Evolutionary conservation across 805 yeast species (phyloP), one percentile per base, ranked within the genome.

Genomic region (Candida tallmaniae): DNA sequence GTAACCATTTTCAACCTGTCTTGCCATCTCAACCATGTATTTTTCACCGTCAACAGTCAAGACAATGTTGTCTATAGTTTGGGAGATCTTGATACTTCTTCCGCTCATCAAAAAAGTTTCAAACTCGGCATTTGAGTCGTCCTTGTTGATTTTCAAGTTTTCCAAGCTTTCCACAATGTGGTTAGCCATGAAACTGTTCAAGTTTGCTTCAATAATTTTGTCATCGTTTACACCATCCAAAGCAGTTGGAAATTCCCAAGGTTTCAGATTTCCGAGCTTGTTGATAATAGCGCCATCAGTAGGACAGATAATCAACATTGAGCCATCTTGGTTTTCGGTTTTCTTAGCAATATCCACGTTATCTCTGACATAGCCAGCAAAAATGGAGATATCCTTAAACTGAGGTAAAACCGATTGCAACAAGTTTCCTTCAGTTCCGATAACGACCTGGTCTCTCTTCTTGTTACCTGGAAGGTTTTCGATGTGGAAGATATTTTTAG

Each of bases 171-270:
- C 34, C 25, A 79, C 73, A 19, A 83, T 60, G 54, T 86, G 95
- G 25, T 80, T 72, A 39, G 72, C 64, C 19, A 85, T 68, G 46
- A 83, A 86, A 39, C 63, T 62, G 35, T 68, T 55, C 23, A 81
- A 56, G 53, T 86, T 86, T 11, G 60, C 48, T 14, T 60, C 52
- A 4, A 78, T 69, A 0, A 70, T 59, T 20, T 60, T 55, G 36
- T 80, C 87, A 29, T 71, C 68, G 17, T 55, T 50, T 21, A 55
- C 60, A 5, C 60, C 65, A 15, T 64, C 65, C 11, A 76, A 62
- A 4, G 63, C 47, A 6, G 50, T 53, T 0, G 95, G 95, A 55
- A 81, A 86, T 51, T 81, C 80, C 95, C 95, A 87, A 14, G 95
- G 95, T 53, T 85, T 86, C 31, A 80, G 50, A 2, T 65, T 58